Conservation (phyloP, 164 flowering plant genomes). For the Hamamelis virginiana region DNA sequence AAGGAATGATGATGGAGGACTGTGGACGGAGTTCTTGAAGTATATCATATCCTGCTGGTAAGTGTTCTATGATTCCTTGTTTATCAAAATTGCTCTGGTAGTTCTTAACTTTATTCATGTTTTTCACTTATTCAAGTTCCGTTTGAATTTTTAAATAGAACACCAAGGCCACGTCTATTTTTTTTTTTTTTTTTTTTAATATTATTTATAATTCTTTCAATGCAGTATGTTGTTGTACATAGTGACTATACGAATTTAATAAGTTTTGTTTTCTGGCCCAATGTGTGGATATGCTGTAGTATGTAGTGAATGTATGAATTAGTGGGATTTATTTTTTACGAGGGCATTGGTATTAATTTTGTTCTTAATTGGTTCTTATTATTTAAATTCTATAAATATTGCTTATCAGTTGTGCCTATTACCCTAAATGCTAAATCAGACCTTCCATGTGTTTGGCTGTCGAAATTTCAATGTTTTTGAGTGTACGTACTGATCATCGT, state of each 20-base stretch:
- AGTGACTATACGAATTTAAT: conserved; percentile 21
- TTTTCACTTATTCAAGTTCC: conserved; percentile 11
- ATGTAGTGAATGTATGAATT: too few relatives aligned
- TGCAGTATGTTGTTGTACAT: conserved; percentile 30
- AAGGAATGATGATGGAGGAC: conserved; percentile 96
- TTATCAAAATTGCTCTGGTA: not conserved
- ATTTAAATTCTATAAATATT: too few relatives aligned
- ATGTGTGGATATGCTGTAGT: not conserved
- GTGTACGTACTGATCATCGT: too few relatives aligned
- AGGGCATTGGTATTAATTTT: too few relatives aligned
- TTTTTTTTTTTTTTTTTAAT: not conserved
- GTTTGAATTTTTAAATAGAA: conserved; percentile 12
- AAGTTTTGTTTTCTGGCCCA: not conserved
- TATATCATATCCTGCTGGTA: conserved; percentile 14
- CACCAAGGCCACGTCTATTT: not conserved
- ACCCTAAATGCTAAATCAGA: too few relatives aligned
- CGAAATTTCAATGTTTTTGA: too few relatives aligned
- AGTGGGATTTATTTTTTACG: too few relatives aligned
- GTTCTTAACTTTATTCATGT: conserved; percentile 9
- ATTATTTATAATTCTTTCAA: conserved; percentile 28
- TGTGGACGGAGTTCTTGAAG: conserved; percentile 44
- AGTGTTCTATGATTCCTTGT: conserved; percentile 7
- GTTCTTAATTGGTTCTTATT: too few relatives aligned
- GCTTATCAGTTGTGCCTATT: too few relatives aligned
- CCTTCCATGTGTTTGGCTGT: too few relatives aligned